Evolutionary conservation across 108 stramenopile species (phyloP).

Genomic region (Fistulifera pelliculosa): DNA sequence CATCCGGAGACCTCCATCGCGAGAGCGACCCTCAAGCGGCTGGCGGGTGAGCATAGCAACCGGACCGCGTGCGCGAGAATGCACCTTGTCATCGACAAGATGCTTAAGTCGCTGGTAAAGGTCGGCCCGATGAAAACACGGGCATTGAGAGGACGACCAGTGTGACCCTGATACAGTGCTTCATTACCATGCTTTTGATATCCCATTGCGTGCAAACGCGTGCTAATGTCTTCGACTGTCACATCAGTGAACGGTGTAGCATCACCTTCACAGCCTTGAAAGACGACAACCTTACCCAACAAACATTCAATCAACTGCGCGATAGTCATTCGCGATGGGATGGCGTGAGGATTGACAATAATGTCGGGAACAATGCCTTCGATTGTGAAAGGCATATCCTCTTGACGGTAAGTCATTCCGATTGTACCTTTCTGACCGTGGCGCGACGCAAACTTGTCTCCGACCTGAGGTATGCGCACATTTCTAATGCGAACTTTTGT

Average conservation of each 20-base stretch:
- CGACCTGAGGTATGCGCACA: slow-evolving; percentile 88
- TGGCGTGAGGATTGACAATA: slow-evolving; percentile 99
- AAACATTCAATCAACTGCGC: slow-evolving; percentile 98
- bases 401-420: slow-evolving; percentile 98
- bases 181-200: slow-evolving; percentile 98
- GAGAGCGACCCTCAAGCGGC: slow-evolving; percentile 96
- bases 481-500: slow-evolving; percentile 97
- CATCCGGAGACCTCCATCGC: slow-evolving; percentile 98
- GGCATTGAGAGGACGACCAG: slow-evolving; percentile 90
- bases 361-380: slow-evolving; percentile 98
- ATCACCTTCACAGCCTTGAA: slow-evolving; percentile 95
- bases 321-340: slow-evolving; percentile 99
- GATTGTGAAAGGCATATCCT: slow-evolving; percentile 98
- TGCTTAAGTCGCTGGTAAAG: slow-evolving; percentile 99
- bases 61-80: slow-evolving; percentile 95
- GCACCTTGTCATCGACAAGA: slow-evolving; percentile 99
- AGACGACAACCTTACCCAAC: slow-evolving; percentile 93
- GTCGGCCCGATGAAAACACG: slow-evolving; percentile 99
- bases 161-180: slow-evolving; percentile 96
- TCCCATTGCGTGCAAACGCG: slow-evolving; percentile 89
- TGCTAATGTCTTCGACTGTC: slow-evolving; percentile 89
- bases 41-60: slow-evolving; percentile 97
- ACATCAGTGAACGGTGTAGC: slow-evolving; percentile 98
- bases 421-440: slow-evolving; percentile 99
- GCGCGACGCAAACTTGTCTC: slow-evolving; percentile 76